A percentile compares a stretch with the other conserved stretches of the same genome.
phyloP scores from a whole-genome alignment of 352 stramenopile species.

The Phytophthora podocarpi region DNA sequence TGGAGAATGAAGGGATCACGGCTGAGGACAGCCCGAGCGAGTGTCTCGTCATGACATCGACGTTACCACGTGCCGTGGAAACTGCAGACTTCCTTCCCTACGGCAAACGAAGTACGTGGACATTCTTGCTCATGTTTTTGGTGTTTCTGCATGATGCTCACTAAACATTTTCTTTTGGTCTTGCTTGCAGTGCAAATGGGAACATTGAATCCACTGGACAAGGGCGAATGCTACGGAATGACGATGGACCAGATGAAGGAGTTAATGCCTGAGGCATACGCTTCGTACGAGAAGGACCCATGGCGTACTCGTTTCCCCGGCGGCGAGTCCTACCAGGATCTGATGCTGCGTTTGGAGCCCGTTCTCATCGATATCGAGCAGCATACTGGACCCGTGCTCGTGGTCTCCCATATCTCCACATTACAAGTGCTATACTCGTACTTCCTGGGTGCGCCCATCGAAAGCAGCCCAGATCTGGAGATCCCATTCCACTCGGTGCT shows the following conservation, averaged over 20 bases:
- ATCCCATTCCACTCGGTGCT: slow-evolving; percentile 88
- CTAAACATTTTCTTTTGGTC: slow-evolving; percentile 3
- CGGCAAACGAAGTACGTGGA: slow-evolving; percentile 50
- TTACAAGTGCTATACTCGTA: slow-evolving; percentile 90
- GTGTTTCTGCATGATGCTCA: slow-evolving; percentile 8
- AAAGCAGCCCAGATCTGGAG: slow-evolving; percentile 76
- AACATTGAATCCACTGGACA: slow-evolving; percentile 84
- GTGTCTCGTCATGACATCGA: slow-evolving; percentile 80
- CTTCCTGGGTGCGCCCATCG: slow-evolving; percentile 81
- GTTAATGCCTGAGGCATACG: slow-evolving; percentile 64
- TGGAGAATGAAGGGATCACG: slow-evolving; percentile 47
- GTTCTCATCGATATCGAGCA: slow-evolving; percentile 94
- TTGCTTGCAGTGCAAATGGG: slow-evolving; percentile 72
- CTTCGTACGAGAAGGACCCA: slow-evolving; percentile 70
- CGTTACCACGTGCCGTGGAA: slow-evolving; percentile 77
- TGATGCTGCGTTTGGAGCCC: slow-evolving; percentile 92
- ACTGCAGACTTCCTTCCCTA: slow-evolving; percentile 66
- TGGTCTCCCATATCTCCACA: slow-evolving; percentile 89
- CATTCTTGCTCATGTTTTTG: background rate
- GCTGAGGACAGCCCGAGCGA: slow-evolving; percentile 51
- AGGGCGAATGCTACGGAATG: slow-evolving; percentile 86
- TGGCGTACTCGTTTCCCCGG: slow-evolving; percentile 87
- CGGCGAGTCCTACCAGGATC: slow-evolving; percentile 94
- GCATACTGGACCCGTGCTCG: slow-evolving; percentile 81
- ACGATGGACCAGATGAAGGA: slow-evolving; percentile 87